These are phyloP conservation scores for Plantago ovata DNA, from an alignment of 257 asterid species.

Conservation along the genomic window DNA sequence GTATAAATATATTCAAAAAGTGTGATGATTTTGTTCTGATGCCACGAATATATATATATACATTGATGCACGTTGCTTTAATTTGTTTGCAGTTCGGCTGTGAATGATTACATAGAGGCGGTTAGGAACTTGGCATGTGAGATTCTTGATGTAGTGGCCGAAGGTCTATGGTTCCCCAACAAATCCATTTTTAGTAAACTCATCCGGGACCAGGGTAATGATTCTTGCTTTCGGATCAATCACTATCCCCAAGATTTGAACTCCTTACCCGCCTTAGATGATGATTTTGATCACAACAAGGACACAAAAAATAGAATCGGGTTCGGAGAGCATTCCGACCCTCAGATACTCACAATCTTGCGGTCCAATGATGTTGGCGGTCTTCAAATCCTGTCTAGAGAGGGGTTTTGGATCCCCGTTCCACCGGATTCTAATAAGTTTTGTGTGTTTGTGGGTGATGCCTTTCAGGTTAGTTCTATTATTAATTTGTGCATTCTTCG, in stretches of 20 bases:
- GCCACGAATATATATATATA: neutral
- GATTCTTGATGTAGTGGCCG: conserved; percentile 57
- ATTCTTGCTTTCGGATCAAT: conserved; percentile 72
- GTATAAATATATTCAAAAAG: no score
- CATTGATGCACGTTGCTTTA: neutral
- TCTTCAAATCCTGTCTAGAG: conserved; percentile 46
- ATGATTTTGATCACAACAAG: neutral
- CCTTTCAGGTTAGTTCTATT: conserved; percentile 24
- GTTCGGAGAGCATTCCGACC: conserved; percentile 81
- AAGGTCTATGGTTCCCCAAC: conserved; percentile 40
- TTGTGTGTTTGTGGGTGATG: conserved; percentile 63
- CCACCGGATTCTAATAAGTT: conserved; percentile 50
- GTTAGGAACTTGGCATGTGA: conserved; percentile 55
- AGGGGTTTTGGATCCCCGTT: conserved; percentile 56
- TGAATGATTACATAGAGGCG: conserved; percentile 51
- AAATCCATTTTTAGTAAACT: conserved; percentile 42
- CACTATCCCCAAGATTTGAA: conserved; percentile 45
- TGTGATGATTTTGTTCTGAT: no score
- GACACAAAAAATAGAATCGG: conserved; percentile 41
- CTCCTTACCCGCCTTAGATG: neutral
- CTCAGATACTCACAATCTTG: conserved; percentile 65
- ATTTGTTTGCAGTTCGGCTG: conserved; percentile 38
- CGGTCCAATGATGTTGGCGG: conserved; percentile 67
- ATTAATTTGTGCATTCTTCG: no score
- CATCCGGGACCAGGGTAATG: conserved; percentile 40